A percentile compares a stretch with the other conserved stretches of the same genome.
These are phyloP conservation scores for Fusarium xyrophilum DNA, from an alignment of 2,329 filamentous ascomycete species.

Conservation along the genomic window DNA sequence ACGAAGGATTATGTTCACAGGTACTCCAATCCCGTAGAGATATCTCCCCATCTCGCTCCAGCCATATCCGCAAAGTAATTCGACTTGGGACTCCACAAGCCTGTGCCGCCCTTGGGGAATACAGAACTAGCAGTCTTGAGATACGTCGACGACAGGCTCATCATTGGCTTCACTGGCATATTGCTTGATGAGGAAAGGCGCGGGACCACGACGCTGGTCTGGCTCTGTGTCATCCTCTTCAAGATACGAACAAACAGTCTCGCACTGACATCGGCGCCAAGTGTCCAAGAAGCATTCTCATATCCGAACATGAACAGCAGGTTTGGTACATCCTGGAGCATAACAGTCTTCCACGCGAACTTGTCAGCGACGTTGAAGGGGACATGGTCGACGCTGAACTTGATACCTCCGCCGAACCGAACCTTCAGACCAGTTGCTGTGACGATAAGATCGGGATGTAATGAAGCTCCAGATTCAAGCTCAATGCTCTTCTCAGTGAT, in stretches of 20 bases:
- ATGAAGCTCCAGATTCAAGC: slow-evolving; percentile 51
- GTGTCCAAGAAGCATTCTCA: slow-evolving; percentile 66
- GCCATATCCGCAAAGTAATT: slow-evolving; percentile 44
- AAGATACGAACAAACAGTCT: slow-evolving; percentile 58
- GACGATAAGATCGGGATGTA: slow-evolving; percentile 68
- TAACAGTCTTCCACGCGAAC: slow-evolving; percentile 64
- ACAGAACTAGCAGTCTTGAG: slow-evolving; percentile 50
- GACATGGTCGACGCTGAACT: slow-evolving; percentile 58
- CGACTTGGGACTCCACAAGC: slow-evolving; percentile 44
- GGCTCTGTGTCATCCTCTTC: slow-evolving; percentile 55
- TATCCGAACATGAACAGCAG: slow-evolving; percentile 66
- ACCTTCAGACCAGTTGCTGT: slow-evolving; percentile 70
- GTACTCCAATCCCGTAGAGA: slow-evolving; percentile 36
- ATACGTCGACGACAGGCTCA: slow-evolving; percentile 60
- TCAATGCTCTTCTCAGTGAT: slow-evolving; percentile 54
- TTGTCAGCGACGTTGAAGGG: slow-evolving; percentile 52
- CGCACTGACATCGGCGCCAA: slow-evolving; percentile 63
- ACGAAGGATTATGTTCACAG: not conserved
- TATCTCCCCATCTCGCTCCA: slow-evolving; percentile 43
- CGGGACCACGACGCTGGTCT: slow-evolving; percentile 53
- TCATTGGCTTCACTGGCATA: slow-evolving; percentile 49
- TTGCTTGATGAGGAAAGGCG: slow-evolving; percentile 45
- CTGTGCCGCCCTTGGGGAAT: slow-evolving; percentile 56
- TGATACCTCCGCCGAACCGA: slow-evolving; percentile 60
- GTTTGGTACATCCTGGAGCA: slow-evolving; percentile 70